Evolutionary conservation across 1,284 basidiomycete species (phyloP).

Genomic region (Microbotryum lychnidis-dioicae): DNA sequence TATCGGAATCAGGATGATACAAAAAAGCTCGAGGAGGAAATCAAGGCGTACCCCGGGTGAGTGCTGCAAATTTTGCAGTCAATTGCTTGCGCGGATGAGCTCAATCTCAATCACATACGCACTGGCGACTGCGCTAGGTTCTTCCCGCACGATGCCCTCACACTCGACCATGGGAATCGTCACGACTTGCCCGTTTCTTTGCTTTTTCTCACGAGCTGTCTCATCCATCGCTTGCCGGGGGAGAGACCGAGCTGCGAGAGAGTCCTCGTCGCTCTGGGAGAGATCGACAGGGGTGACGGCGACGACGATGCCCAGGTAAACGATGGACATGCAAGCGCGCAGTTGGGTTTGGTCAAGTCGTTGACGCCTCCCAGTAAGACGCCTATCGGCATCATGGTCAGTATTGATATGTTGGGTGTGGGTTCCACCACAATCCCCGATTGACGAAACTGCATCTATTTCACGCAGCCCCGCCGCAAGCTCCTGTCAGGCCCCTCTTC

Average conservation of each 20-base stretch:
- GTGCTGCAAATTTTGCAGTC: background rate
- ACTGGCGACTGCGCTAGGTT: conserved; percentile 5
- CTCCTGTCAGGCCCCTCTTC: too few relatives aligned
- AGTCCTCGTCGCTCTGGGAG: conserved; percentile 4
- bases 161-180: conserved; percentile 14
- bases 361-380: too few relatives aligned
- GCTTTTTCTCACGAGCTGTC: conserved; percentile 22
- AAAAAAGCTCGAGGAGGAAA: conserved; percentile 29
- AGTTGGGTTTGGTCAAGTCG: too few relatives aligned
- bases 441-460: too few relatives aligned
- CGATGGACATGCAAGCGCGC: too few relatives aligned
- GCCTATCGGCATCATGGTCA: too few relatives aligned
- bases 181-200: conserved; percentile 28
- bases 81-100: too few relatives aligned
- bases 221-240: conserved; percentile 25
- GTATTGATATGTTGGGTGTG: too few relatives aligned
- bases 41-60: conserved; percentile 28
- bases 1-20: conserved; percentile 23
- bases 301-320: too few relatives aligned
- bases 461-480: too few relatives aligned
- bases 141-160: conserved; percentile 6
- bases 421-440: too few relatives aligned
- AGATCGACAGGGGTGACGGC: background rate
- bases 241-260: conserved; percentile 25
- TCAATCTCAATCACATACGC: too few relatives aligned